phyloP scores from a whole-genome alignment of 768 basidiomycete genomes.

The Leccinum subtestaceum region DNA sequence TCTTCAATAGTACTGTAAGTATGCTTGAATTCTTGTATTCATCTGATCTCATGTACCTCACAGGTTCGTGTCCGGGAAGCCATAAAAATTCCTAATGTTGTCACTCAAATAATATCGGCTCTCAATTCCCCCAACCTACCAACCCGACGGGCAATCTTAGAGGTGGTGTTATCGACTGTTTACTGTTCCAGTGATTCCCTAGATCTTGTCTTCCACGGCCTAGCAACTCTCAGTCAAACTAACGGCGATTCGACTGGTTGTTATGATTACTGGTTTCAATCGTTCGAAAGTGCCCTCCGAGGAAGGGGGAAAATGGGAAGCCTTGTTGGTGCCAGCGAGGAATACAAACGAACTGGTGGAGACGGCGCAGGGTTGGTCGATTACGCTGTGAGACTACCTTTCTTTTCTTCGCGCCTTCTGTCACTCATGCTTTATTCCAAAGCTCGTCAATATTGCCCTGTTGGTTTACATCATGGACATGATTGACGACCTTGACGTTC shows the following conservation, averaged over 20 bases:
- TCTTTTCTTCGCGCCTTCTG: background rate
- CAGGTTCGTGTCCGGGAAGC: conserved; percentile 72
- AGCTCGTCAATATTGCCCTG: conserved; percentile 61
- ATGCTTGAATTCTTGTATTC: background rate
- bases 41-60: conserved; percentile 9
- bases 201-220: conserved; percentile 66
- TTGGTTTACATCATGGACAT: conserved; percentile 63
- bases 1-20: conserved; percentile 66
- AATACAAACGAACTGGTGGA: conserved; percentile 67
- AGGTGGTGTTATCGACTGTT: conserved; percentile 72
- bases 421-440: conserved; percentile 14
- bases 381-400: conserved; percentile 65
- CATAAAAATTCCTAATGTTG: conserved; percentile 65
- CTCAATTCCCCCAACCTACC: conserved; percentile 78
- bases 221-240: conserved; percentile 68
- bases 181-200: conserved; percentile 64
- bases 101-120: conserved; percentile 77
- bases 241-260: conserved; percentile 56
- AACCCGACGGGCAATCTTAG: conserved; percentile 74
- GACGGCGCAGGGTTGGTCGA: conserved; percentile 72
- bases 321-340: conserved; percentile 91
- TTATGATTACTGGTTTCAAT: conserved; percentile 90
- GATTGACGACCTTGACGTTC: conserved; percentile 76
- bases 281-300: conserved; percentile 67
- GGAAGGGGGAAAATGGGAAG: conserved; percentile 95